Evolutionary conservation across 2,329 filamentous ascomycete species (phyloP).

Genomic region (Fusarium heterosporum): DNA sequence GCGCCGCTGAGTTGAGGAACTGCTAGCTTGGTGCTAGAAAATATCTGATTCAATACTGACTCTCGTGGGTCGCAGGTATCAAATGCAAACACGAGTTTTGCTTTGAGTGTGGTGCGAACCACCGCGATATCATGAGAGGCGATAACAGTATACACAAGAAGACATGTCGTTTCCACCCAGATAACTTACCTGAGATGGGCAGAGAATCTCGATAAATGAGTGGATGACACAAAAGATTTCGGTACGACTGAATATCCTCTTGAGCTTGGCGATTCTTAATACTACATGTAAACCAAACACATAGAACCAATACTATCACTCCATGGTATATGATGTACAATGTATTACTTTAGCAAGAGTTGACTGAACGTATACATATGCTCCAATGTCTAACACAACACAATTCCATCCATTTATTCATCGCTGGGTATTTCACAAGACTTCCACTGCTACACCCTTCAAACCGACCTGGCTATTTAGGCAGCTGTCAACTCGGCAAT

Average conservation of each 20-base stretch:
- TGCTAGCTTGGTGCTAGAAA: not conserved
- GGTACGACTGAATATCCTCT: not conserved
- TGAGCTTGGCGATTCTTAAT: not conserved
- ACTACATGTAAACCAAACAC: not conserved
- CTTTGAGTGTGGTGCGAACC: slow-evolving; percentile 53
- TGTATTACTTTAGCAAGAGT: slow-evolving; percentile 6
- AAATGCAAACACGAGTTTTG: slow-evolving; percentile 53
- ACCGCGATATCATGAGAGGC: slow-evolving; percentile 48
- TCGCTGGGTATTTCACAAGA: slow-evolving; percentile 12
- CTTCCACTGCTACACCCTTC: not conserved
- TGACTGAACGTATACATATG: not conserved
- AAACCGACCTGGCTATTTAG: not conserved
- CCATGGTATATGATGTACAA: not conserved
- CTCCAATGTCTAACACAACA: slow-evolving; percentile 3
- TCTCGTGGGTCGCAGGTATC: slow-evolving; percentile 45
- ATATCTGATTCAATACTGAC: slow-evolving; percentile 30
- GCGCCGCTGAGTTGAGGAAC: not conserved
- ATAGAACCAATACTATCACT: not conserved
- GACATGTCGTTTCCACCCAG: slow-evolving; percentile 49
- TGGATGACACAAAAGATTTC: not conserved
- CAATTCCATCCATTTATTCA: not conserved
- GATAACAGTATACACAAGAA: slow-evolving; percentile 51
- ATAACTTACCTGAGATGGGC: slow-evolving; percentile 23
- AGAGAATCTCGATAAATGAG: not conserved
- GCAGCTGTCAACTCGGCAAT: slow-evolving; percentile 78